Evolutionary conservation across 2,329 filamentous ascomycete genomes (phyloP).

Genomic region (Colletotrichum musae): DNA sequence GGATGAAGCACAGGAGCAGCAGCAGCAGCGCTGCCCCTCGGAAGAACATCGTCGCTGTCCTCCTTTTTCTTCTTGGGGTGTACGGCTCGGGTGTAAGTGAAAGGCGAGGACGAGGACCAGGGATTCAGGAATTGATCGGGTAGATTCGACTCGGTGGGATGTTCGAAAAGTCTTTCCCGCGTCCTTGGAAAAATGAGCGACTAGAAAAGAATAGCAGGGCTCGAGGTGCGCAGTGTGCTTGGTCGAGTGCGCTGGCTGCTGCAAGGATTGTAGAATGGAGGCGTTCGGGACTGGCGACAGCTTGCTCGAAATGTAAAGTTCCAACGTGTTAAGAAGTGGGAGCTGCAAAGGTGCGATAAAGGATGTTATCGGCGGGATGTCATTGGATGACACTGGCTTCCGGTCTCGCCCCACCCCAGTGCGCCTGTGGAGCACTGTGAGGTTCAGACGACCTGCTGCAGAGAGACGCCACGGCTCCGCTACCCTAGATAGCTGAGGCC

Average conservation of each 20-base stretch:
- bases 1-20: constrained; percentile 67
- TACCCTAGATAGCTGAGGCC: constrained; percentile 19
- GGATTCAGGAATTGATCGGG: background rate
- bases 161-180: background rate
- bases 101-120: background rate
- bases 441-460: constrained; percentile 27
- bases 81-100: constrained; percentile 20
- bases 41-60: constrained; percentile 64
- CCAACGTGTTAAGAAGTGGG: constrained; percentile 44
- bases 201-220: constrained; percentile 17
- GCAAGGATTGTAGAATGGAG: no score
- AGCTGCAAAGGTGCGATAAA: constrained; percentile 40
- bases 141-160: background rate
- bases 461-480: background rate
- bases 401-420: constrained; percentile 14
- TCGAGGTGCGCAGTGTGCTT: constrained; percentile 2
- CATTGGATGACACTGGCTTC: constrained; percentile 11
- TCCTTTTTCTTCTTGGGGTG: constrained; percentile 30
- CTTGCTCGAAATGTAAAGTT: constrained; percentile 40
- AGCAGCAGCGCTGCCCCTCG: constrained; percentile 63
- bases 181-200: constrained; percentile 23
- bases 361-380: constrained; percentile 17
- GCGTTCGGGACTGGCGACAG: background rate
- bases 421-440: constrained; percentile 12
- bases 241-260: background rate